These are phyloP conservation scores for Astraeus odoratus DNA, from an alignment of 768 basidiomycete species.

Conservation along the genomic window DNA sequence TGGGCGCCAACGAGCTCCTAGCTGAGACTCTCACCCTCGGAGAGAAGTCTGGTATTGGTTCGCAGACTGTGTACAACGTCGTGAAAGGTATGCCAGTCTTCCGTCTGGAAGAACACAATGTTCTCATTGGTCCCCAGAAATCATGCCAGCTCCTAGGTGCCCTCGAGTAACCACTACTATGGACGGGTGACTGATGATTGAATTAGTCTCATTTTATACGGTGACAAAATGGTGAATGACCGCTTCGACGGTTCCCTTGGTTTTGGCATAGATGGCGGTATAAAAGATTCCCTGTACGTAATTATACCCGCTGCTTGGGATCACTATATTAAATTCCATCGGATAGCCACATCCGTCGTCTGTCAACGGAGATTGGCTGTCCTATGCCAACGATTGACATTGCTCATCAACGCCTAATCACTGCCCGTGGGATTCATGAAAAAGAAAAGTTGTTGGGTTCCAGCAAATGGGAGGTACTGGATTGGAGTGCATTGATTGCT, in stretches of 20 bases:
- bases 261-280: conserved; percentile 72
- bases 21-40: conserved; percentile 81
- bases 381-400: conserved; percentile 69
- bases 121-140: conserved; percentile 35
- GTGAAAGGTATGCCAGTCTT: conserved; percentile 44
- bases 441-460: conserved; percentile 38
- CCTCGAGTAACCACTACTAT: conserved; percentile 7
- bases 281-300: conserved; percentile 65
- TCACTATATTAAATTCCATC: not conserved
- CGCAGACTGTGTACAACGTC: conserved; percentile 46
- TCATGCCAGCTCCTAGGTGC: conserved; percentile 61
- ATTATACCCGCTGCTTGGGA: not conserved
- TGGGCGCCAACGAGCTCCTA: conserved; percentile 72
- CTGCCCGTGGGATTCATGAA: conserved; percentile 66
- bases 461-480: conserved; percentile 51
- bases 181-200: conserved; percentile 2
- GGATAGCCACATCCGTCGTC: conserved; percentile 55
- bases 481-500: conserved; percentile 80
- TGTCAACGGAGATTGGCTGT: conserved; percentile 57
- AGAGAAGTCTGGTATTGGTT: conserved; percentile 75
- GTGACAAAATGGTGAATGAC: conserved; percentile 59
- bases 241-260: conserved; percentile 63
- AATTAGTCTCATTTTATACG: conserved; percentile 47
- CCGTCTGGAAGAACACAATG: not conserved
- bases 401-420: conserved; percentile 73